Evolutionary conservation across 1,284 basidiomycete genomes (phyloP).

Genomic region (Sporisorium scitamineum): DNA sequence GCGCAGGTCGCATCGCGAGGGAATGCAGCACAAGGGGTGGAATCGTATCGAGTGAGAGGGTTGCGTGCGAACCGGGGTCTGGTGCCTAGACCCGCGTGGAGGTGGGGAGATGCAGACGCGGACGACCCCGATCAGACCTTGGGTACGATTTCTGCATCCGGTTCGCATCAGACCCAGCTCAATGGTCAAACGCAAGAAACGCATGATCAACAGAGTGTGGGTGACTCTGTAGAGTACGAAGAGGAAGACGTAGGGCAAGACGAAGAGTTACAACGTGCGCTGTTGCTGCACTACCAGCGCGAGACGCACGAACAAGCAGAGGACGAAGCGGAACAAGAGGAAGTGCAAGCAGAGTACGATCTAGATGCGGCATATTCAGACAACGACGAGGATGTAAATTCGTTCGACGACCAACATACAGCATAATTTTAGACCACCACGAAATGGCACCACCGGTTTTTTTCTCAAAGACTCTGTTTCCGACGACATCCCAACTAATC

Average conservation of each 20-base stretch:
- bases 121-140: constrained; percentile 10
- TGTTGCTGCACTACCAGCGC: constrained; percentile 27
- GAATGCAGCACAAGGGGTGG: constrained; percentile 7
- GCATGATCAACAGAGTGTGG: neutral
- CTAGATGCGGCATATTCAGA: constrained; percentile 10
- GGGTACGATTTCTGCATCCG: constrained; percentile 7
- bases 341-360: constrained; percentile 7
- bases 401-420: constrained; percentile 21
- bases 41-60: constrained; percentile 29
- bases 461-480: too few relatives aligned
- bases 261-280: constrained; percentile 22
- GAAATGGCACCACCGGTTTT: too few relatives aligned
- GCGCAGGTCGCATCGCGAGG: constrained; percentile 24
- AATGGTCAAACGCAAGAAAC: too few relatives aligned
- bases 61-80: constrained; percentile 23
- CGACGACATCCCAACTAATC: too few relatives aligned
- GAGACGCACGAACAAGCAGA: neutral
- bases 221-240: neutral
- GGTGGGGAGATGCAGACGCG: constrained; percentile 10
- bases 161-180: neutral
- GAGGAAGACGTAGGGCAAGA: constrained; percentile 9
- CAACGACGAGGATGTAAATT: constrained; percentile 22
- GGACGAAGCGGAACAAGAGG: constrained; percentile 13
- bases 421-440: neutral
- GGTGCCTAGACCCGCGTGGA: constrained; percentile 25